Evolutionary conservation across 2,329 filamentous ascomycete species (phyloP).

Genomic region (Orbilia brochopaga): DNA sequence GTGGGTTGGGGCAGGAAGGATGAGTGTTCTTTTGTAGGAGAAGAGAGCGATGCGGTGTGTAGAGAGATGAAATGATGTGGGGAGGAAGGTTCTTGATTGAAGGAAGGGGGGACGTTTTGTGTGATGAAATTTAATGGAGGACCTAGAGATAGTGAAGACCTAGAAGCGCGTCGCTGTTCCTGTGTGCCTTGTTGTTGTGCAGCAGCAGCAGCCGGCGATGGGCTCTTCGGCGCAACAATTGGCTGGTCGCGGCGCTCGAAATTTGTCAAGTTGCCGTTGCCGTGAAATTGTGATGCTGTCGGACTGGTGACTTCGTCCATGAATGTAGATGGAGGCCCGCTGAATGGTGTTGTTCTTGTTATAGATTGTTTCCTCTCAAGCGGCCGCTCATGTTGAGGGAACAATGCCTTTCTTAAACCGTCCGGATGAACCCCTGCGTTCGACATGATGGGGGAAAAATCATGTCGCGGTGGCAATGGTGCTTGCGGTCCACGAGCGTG

Average conservation of each 20-base stretch:
- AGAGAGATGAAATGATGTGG: slow-evolving; percentile 7
- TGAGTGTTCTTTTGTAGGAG: slow-evolving; percentile 30
- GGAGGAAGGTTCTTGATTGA: slow-evolving; percentile 15
- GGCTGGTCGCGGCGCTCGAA: slow-evolving; percentile 46
- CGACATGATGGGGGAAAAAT: slow-evolving; percentile 48
- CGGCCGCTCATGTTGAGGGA: slow-evolving; percentile 36
- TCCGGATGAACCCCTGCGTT: slow-evolving; percentile 24
- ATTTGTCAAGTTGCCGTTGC: slow-evolving; percentile 10
- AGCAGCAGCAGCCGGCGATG: slow-evolving; percentile 28
- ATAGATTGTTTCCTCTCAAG: slow-evolving; percentile 28
- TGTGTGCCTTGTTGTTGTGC: slow-evolving; percentile 5
- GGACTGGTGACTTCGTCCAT: slow-evolving; percentile 48
- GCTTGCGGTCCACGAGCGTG: slow-evolving; percentile 39
- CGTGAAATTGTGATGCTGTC: slow-evolving; percentile 35
- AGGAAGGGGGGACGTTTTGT: slow-evolving; percentile 17
- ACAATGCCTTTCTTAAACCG: slow-evolving; percentile 37
- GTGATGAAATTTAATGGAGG: slow-evolving; percentile 32
- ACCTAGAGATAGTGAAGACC: slow-evolving; percentile 22
- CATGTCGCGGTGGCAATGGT: slow-evolving; percentile 23
- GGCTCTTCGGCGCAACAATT: slow-evolving; percentile 47
- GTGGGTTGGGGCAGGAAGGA: slow-evolving; percentile 33
- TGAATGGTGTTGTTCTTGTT: slow-evolving; percentile 39
- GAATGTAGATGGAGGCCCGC: slow-evolving; percentile 41
- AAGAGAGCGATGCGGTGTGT: slow-evolving; percentile 5
- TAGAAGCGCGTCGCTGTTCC: slow-evolving; percentile 3